Conservation (phyloP, 805 yeast species). For the Vanderwaltozyma polyspora region DNA sequence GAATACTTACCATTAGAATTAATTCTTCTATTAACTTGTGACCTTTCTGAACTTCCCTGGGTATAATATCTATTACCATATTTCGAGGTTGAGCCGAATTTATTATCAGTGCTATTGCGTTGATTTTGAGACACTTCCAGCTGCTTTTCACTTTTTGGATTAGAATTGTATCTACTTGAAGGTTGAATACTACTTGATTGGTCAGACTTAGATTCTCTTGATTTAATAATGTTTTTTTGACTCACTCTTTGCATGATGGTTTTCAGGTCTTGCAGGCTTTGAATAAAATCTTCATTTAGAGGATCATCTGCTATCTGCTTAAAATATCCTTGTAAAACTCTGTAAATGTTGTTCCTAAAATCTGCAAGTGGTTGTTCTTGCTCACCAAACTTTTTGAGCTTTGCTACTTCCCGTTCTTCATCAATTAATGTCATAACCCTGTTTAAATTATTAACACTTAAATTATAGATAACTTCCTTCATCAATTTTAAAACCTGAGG, state of each 20-base stretch:
- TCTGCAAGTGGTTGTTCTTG: background rate
- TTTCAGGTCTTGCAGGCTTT: background rate
- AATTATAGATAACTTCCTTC: constrained; percentile 11
- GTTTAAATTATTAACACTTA: constrained; percentile 9
- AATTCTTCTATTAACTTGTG: background rate
- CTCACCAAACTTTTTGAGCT: constrained; percentile 1
- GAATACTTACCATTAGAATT: constrained; percentile 1
- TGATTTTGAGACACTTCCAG: background rate
- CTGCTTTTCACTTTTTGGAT: background rate
- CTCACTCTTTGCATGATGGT: background rate
- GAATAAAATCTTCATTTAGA: background rate
- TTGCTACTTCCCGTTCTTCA: constrained; percentile 5
- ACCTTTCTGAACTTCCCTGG: no score
- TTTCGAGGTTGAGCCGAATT: background rate
- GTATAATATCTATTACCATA: no score
- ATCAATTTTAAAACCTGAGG: constrained; percentile 11
- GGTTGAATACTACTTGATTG: no score
- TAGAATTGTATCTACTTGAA: background rate
- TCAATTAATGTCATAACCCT: constrained; percentile 9
- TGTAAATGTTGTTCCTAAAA: background rate
- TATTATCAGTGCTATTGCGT: background rate
- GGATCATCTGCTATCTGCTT: background rate
- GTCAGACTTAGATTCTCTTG: background rate
- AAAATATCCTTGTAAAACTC: no score
- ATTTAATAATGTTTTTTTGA: no score